phyloP scores from a whole-genome alignment of 2,329 filamentous ascomycete species.

The Fusarium buxicola region DNA sequence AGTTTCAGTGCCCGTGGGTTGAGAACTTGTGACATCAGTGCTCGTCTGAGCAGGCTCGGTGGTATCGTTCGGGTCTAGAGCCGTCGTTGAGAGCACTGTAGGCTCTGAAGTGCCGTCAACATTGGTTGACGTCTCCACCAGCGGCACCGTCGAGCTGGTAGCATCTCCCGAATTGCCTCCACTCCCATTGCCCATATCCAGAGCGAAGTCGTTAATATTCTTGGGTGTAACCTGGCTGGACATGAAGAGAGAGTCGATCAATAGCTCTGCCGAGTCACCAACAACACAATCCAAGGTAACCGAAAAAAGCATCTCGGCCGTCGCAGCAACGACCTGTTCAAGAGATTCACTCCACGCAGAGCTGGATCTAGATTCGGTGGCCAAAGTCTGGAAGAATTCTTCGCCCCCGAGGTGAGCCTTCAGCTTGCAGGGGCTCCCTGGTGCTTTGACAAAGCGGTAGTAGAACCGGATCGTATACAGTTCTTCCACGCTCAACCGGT shows the following conservation, averaged over 20 bases:
- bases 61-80: background rate
- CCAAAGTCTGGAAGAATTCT: conserved; percentile 5
- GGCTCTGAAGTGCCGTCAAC: background rate
- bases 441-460: background rate
- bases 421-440: conserved; percentile 17
- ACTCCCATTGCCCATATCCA: conserved; percentile 28
- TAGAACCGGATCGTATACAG: conserved; percentile 34
- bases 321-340: conserved; percentile 2
- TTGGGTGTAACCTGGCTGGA: conserved; percentile 30
- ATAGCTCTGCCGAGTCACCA: conserved; percentile 16
- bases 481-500: conserved; percentile 1
- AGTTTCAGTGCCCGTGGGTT: rapidly evolving
- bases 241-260: conserved; percentile 35
- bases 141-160: background rate
- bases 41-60: background rate
- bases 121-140: background rate
- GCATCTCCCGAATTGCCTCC: background rate
- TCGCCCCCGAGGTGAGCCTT: conserved; percentile 22
- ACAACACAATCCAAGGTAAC: conserved; percentile 9
- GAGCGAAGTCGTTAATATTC: conserved; percentile 19
- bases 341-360: conserved; percentile 11
- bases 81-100: background rate
- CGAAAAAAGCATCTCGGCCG: background rate
- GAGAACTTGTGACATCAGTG: background rate
- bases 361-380: background rate